Evolutionary conservation across 805 yeast species (phyloP), one percentile per base, ranked within the genome.

Genomic region (Zygosaccharomyces pseudorouxii): DNA sequence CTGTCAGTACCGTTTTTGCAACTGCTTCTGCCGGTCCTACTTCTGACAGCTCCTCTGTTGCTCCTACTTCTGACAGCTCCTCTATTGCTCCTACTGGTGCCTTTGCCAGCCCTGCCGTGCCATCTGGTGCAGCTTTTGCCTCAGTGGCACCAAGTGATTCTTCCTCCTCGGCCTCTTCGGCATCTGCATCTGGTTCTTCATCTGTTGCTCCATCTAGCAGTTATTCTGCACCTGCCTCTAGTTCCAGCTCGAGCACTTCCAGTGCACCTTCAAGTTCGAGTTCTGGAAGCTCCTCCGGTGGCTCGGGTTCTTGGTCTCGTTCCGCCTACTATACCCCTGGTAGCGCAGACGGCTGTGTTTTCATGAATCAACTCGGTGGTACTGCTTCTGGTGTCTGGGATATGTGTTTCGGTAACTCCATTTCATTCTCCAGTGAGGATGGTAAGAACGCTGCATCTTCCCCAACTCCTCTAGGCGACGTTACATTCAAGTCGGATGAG

Each of bases 331-430:
- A 78, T 77, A 71, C 76, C 18, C 81, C 90, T 53, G 90, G 90
- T 54, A 71, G 83, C 38, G 71, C 89, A 45, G 72, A 77, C 60
- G 89, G 89, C 69, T 72, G 81, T 56, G 82, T 81, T 36, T 90
- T 93, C 80, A 73, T 90, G 73, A 92, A 92, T 83, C 79, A 86
- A 70, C 72, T 74, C 63, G 99, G 99, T 71, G 96, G 95, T 57
- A 68, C 74, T 23, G 89, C 88, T 46, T 88, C 96, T 11, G 99
- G 99, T 73, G 79, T 78, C 31, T 92, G 92, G 87, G 86, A 90
- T 30, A 61, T 81, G 29, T 74, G 84, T 64, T 89, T 87, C 71
- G 99, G 99, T 72, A 86, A 86, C 81, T 90, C 98, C 29, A 75
- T 93, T 51, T 88, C 97, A 5, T 93, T 78, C 71, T 80, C 85